Base-by-base conservation (phyloP, 495 filamentous ascomycete genomes). In the Penicillium salamii region DNA sequence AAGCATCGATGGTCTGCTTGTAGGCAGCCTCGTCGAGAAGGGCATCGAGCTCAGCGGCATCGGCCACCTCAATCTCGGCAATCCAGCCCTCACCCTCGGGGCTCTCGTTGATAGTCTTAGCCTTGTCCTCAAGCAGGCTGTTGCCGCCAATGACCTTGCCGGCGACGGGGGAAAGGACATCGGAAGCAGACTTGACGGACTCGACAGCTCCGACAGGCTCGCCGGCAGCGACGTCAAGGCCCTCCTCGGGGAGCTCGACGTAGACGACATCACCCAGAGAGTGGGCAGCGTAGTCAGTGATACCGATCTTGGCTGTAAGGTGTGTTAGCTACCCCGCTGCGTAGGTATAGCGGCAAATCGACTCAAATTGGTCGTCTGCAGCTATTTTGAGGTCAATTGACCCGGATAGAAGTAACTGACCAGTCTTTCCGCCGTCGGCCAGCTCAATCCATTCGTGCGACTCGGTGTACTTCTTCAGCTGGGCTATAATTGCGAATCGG, bases 391-490 rank as follows among this genome's bases (percentile, higher is more conserved):
- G 26, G 19, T 9, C 41, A 46, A 43, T 44, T 39, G 24, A 37
- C 20, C 20, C 7, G 19, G 20, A 15, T 19, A 21, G 26, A 23
- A 17, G 29, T 15, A 21, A 62, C 69, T 61, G 28, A 73, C 69
- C 70, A 35, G 59, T 71, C 57, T 72, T 89, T 54, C 83, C 81
- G 70, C 93, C 84, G 23, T 78, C 81, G 41, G 81, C 81, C 26
- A 96, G 74, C 70, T 96, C 88, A 59, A 98, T 83, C 95, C 95
- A 98, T 77, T 98, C 93, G 77, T 98, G 93, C 59, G 96, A 95
- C 67, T 89, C 84, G 58, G 95, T 97, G 79, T 95, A 98, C 63
- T 86, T 90, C 78, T 93, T 92, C 58, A 85, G 75, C 55, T 71
- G 63, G 49, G 61, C 76, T 79, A 36, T 33, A 50, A 9, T 26